phyloP scores from a whole-genome alignment of 305 asterid genomes.

The Euphrasia arctica region DNA sequence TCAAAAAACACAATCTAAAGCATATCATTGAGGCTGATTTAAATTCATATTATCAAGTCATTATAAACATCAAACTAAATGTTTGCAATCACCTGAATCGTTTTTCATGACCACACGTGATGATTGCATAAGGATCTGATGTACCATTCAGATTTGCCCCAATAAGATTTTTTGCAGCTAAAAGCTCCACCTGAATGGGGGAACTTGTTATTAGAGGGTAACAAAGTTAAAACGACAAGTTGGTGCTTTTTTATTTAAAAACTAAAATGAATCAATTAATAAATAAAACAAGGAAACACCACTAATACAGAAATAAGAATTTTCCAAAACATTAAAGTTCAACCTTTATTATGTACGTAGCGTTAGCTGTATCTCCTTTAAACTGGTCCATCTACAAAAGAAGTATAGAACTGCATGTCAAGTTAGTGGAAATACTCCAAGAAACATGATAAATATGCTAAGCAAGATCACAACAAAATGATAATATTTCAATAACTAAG shows the following conservation, averaged over 20 bases:
- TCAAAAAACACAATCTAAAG: slow-evolving; percentile 10
- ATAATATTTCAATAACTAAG: slow-evolving; percentile 20
- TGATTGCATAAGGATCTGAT: slow-evolving; percentile 97
- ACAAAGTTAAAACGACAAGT: slow-evolving; percentile 21
- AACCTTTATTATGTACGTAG: slow-evolving; percentile 74
- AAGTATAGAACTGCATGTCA: slow-evolving; percentile 90
- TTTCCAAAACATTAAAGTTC: slow-evolving; percentile 22
- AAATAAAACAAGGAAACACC: slow-evolving; percentile 14
- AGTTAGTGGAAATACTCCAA: slow-evolving; percentile 56
- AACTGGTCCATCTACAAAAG: slow-evolving; percentile 87
- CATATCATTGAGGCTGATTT: slow-evolving; percentile 3
- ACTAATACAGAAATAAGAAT: slow-evolving; percentile 23
- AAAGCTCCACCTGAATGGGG: slow-evolving; percentile 74
- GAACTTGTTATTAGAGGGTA: slow-evolving; percentile 22
- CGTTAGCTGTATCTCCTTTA: slow-evolving; percentile 61
- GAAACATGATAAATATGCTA: slow-evolving; percentile 30
- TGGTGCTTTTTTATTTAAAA: slow-evolving; percentile 15
- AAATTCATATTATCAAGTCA: neutral
- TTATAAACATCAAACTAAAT: slow-evolving; percentile 11
- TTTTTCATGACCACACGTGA: slow-evolving; percentile 90
- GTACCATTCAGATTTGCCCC: slow-evolving; percentile 96
- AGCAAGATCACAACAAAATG: slow-evolving; percentile 20
- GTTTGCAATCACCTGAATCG: slow-evolving; percentile 69
- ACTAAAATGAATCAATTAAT: neutral
- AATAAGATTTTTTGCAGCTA: slow-evolving; percentile 94